A percentile compares a stretch with the other conserved stretches of the same genome.
Evolutionary conservation across 345 rosid genomes (phyloP).

Genomic region (Mercurialis annua): DNA sequence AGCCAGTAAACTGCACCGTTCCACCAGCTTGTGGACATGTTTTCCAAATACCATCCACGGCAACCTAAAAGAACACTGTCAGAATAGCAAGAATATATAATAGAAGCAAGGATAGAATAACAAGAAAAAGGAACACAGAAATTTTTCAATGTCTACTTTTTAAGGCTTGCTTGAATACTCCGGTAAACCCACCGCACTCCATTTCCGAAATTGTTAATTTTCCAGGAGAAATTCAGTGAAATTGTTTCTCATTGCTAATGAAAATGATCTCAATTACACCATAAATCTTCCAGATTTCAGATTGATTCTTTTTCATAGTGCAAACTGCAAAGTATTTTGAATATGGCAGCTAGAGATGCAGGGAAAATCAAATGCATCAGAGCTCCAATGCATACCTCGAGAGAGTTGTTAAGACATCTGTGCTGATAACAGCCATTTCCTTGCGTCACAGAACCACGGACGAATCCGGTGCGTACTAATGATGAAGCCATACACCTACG

Average conservation of each 20-base stretch:
- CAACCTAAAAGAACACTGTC: conserved; percentile 50
- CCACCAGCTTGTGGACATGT: conserved; percentile 87
- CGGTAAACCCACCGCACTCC: too few relatives aligned
- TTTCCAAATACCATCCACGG: conserved; percentile 97
- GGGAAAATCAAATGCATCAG: background rate
- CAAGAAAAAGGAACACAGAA: background rate
- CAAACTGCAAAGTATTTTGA: too few relatives aligned
- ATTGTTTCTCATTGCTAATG: background rate
- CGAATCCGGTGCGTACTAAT: conserved; percentile 90
- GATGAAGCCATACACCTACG: conserved; percentile 98
- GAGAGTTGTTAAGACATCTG: conserved; percentile 67
- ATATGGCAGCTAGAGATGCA: background rate
- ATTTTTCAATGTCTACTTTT: background rate
- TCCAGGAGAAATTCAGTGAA: background rate
- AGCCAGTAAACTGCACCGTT: conserved; percentile 81
- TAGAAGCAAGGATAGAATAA: background rate
- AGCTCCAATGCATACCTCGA: conserved; percentile 60
- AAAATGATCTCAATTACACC: background rate
- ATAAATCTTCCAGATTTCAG: background rate
- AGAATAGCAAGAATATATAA: conserved; percentile 2
- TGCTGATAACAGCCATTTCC: conserved; percentile 99
- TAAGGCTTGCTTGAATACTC: background rate
- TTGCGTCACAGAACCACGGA: conserved; percentile 85
- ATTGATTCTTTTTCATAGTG: too few relatives aligned
- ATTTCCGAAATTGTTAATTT: background rate